A percentile compares a stretch with the other conserved stretches of the same genome.
These are phyloP conservation scores for Naganishia sp. DNA, from an alignment of 1,284 basidiomycete species.

Conservation along the genomic window DNA sequence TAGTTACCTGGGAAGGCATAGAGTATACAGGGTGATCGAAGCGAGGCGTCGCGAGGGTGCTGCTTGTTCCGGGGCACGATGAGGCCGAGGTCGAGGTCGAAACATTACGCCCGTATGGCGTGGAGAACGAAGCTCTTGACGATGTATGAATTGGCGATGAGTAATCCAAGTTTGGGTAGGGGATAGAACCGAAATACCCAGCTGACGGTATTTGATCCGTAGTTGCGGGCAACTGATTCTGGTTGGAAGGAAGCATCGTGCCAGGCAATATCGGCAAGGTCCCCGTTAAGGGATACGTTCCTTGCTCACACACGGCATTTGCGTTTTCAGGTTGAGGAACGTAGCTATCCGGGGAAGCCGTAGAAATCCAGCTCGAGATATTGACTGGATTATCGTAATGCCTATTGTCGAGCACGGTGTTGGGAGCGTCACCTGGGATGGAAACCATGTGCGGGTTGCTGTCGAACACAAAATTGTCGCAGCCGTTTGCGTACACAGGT, in stretches of 20 bases:
- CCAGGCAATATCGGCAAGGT: not conserved
- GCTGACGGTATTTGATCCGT: no score
- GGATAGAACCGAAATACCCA: not conserved
- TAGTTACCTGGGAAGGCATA: not conserved
- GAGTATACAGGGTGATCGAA: slow-evolving; percentile 4
- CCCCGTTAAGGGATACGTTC: no score
- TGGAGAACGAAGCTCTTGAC: not conserved
- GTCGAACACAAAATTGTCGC: slow-evolving; percentile 15
- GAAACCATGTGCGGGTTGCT: slow-evolving; percentile 10
- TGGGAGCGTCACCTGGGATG: not conserved
- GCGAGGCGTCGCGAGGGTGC: slow-evolving; percentile 14
- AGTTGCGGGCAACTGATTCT: no score
- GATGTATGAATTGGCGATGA: slow-evolving; percentile 3
- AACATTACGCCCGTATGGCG: slow-evolving; percentile 8
- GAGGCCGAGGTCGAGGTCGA: slow-evolving; percentile 12
- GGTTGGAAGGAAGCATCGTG: no score
- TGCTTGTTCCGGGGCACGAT: slow-evolving; percentile 18
- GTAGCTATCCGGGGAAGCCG: slow-evolving; percentile 10
- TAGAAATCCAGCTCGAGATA: slow-evolving; percentile 22
- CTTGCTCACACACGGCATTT: no score
- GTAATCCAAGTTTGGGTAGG: not conserved
- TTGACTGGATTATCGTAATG: slow-evolving; percentile 16
- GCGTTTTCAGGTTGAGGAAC: not conserved
- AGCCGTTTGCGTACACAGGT: slow-evolving; percentile 1
- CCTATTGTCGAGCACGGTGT: not conserved